Evolutionary conservation across 768 basidiomycete species (phyloP), one percentile per base, ranked within the genome.

Genomic region (Asterophora parasitica): DNA sequence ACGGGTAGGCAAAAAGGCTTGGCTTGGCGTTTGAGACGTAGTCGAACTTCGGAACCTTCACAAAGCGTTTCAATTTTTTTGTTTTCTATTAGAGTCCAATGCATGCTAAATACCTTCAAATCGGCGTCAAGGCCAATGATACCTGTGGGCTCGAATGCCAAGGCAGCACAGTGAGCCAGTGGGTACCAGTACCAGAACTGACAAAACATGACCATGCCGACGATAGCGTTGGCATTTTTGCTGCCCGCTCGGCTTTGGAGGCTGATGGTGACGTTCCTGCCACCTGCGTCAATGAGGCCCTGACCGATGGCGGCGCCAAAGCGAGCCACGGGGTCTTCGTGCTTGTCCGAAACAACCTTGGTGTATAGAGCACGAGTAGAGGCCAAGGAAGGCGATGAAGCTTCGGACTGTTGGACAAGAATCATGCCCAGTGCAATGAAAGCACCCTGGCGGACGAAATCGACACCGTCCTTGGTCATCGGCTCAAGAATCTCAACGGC

Each of bases 151-250:
- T 91, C 87, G 66, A 99, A 97, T 2, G 94, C 86, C 54, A 99
- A 70, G 58, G 86, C 88, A 12, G 89, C 87, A 53, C 88, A 92
- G 60, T 97, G 94, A 11, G 93, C 92, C 20, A 98, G 73, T 28
- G 96, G 96, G 69, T 94, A 99, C 96, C 96, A 99, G 65, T 98
- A 98, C 96, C 96, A 99, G 70, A 99, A 98, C 66, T 99, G 96
- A 60, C 89, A 90, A 73, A 99, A 99, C 62, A 99, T 69, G 13
- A 88, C 83, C 88, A 98, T 93, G n/a, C 96, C 96, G 28, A 98
- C 92, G 53, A 98, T 90, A 2, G 95, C 92, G 39, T 79, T 89
- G 56, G 93, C 94, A 64, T 97, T 95, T 55, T 81, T 79, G 55
- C 87, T 93, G 7, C 96, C 96, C 1, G 92, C 92, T 50, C 90